These are phyloP conservation scores for Phylloboletellus chloephorus DNA, from an alignment of 1,284 basidiomycete genomes.

Conservation along the genomic window DNA sequence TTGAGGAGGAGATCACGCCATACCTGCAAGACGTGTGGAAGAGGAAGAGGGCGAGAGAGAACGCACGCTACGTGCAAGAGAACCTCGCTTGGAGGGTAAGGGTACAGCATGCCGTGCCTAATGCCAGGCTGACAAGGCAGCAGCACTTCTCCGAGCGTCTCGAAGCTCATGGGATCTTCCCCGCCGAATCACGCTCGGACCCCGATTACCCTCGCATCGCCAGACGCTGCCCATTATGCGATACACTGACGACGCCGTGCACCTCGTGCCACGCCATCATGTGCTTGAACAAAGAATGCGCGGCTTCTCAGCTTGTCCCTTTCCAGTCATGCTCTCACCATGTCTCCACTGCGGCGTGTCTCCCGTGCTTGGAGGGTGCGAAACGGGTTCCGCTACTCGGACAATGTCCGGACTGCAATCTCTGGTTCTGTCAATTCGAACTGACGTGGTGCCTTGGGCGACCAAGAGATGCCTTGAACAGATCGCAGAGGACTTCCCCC, in stretches of 20 bases:
- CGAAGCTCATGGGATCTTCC: conserved; percentile 1
- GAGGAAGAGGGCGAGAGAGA: conserved; percentile 9
- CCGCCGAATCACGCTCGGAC: not conserved
- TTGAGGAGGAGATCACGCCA: conserved; percentile 15
- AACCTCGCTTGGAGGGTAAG: conserved; percentile 16
- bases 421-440: conserved; percentile 23
- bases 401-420: conserved; percentile 19
- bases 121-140: not conserved
- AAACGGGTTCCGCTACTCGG: conserved; percentile 16
- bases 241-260: conserved; percentile 10
- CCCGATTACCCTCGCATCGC: not conserved
- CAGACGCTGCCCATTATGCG: conserved; percentile 16
- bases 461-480: conserved; percentile 3
- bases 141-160: conserved; percentile 21
- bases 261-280: conserved; percentile 14
- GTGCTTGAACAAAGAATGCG: conserved; percentile 18
- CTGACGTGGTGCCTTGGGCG: conserved; percentile 24
- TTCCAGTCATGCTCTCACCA: conserved; percentile 20
- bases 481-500: not conserved
- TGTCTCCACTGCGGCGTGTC: conserved; percentile 8
- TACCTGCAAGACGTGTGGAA: conserved; percentile 15
- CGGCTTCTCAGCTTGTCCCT: conserved; percentile 13
- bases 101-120: not conserved
- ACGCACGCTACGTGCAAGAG: conserved; percentile 5
- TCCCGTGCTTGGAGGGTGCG: conserved; percentile 11